A percentile compares a stretch with the other conserved stretches of the same genome.
Evolutionary conservation across 768 basidiomycete genomes (phyloP).

Genomic region (Boletus speciosus): DNA sequence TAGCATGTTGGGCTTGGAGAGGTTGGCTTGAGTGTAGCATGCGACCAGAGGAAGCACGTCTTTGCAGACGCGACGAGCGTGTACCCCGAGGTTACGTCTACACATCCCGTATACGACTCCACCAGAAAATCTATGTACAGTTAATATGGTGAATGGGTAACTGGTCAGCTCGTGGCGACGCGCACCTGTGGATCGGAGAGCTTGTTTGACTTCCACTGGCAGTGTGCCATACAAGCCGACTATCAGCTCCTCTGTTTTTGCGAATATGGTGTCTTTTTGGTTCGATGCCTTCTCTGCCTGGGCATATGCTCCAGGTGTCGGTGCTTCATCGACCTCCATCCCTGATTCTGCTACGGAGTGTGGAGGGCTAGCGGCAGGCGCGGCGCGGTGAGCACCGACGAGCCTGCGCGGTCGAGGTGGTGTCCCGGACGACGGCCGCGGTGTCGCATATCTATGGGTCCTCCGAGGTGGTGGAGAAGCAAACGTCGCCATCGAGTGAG

Average conservation of each 20-base stretch:
- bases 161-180: neutral
- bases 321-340: slow-evolving; percentile 68
- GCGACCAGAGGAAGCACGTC: slow-evolving; percentile 84
- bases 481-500: slow-evolving; percentile 43
- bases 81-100: slow-evolving; percentile 71
- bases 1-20: slow-evolving; percentile 65
- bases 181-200: slow-evolving; percentile 62
- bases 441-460: slow-evolving; percentile 34
- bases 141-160: neutral
- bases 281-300: slow-evolving; percentile 34
- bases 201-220: slow-evolving; percentile 72
- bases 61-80: slow-evolving; percentile 66
- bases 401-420: slow-evolving; percentile 26
- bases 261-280: slow-evolving; percentile 46
- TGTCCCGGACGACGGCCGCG: slow-evolving; percentile 23
- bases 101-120: slow-evolving; percentile 65
- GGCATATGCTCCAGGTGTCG: slow-evolving; percentile 37
- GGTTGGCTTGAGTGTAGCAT: slow-evolving; percentile 66
- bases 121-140: slow-evolving; percentile 61
- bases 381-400: slow-evolving; percentile 23
- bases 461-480: slow-evolving; percentile 59
- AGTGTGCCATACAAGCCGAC: slow-evolving; percentile 66
- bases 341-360: slow-evolving; percentile 41
- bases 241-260: slow-evolving; percentile 68
- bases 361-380: slow-evolving; percentile 20